Evolutionary conservation across 768 basidiomycete genomes (phyloP).

Genomic region (Tricholoma saponaceum): DNA sequence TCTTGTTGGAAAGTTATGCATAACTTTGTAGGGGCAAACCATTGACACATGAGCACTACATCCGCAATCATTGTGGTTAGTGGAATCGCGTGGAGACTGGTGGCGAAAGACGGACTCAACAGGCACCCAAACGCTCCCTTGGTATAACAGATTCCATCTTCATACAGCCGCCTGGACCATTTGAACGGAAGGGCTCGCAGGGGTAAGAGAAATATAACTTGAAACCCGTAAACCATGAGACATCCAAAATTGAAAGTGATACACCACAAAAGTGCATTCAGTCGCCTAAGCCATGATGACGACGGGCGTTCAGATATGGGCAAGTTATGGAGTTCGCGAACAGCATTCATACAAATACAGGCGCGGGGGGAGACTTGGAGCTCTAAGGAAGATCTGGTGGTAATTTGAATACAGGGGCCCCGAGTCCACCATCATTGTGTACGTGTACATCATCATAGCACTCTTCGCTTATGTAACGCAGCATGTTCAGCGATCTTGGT

Average conservation of each 20-base stretch:
- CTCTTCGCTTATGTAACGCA: not conserved
- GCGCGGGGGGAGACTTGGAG: not conserved
- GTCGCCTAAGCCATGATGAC: constrained; percentile 46
- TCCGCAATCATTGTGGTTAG: not conserved
- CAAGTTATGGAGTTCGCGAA: constrained; percentile 32
- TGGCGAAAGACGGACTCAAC: constrained; percentile 47
- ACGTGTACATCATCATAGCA: not conserved
- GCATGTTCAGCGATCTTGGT: too few relatives aligned
- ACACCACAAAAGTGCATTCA: constrained; percentile 48
- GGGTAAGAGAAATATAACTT: constrained; percentile 69
- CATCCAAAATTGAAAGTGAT: constrained; percentile 61
- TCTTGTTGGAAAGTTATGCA: constrained; percentile 70
- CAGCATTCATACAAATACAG: constrained; percentile 16
- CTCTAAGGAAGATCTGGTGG: not conserved
- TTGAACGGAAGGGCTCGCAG: constrained; percentile 60
- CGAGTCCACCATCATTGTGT: not conserved
- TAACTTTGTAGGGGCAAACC: constrained; percentile 76
- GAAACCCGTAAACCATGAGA: constrained; percentile 66
- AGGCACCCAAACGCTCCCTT: constrained; percentile 80
- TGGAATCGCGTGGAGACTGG: not conserved
- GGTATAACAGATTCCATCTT: constrained; percentile 70
- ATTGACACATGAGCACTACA: constrained; percentile 73
- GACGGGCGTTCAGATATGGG: constrained; percentile 53
- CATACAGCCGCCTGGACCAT: constrained; percentile 53
- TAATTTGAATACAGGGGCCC: not conserved